phyloP scores from a whole-genome alignment of 2,329 filamentous ascomycete genomes.

The Fonsecaea pedrosoi region DNA sequence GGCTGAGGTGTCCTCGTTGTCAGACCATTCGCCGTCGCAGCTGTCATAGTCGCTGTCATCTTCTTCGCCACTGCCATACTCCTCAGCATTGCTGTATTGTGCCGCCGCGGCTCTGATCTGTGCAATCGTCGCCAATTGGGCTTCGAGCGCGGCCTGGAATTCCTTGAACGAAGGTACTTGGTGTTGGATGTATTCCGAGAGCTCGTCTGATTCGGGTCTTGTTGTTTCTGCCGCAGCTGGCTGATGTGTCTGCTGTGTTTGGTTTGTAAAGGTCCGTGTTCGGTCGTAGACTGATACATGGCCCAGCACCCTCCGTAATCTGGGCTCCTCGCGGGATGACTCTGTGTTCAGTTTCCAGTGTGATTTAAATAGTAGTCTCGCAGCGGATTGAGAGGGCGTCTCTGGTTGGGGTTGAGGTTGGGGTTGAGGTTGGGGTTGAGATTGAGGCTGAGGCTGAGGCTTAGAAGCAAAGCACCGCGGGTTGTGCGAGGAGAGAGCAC shows the following conservation, averaged over 20 bases:
- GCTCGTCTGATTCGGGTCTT: slow-evolving; percentile 12
- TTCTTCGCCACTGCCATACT: slow-evolving; percentile 16
- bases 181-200: slow-evolving; percentile 27
- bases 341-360: slow-evolving; percentile 34
- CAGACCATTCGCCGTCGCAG: slow-evolving; percentile 28
- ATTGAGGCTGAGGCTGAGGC: slow-evolving; percentile 11
- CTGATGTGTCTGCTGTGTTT: background rate
- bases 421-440: slow-evolving; percentile 12
- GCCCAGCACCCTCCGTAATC: slow-evolving; percentile 32
- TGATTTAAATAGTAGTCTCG: slow-evolving; percentile 30
- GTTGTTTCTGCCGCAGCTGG: background rate
- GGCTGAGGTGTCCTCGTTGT: slow-evolving; percentile 27
- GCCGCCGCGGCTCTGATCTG: slow-evolving; percentile 15
- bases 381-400: slow-evolving; percentile 14
- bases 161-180: slow-evolving; percentile 31
- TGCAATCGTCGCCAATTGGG: slow-evolving; percentile 30
- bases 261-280: slow-evolving; percentile 9
- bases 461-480: slow-evolving; percentile 24
- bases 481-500: slow-evolving; percentile 29
- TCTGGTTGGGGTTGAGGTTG: slow-evolving; percentile 4
- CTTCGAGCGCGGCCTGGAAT: slow-evolving; percentile 35
- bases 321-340: slow-evolving; percentile 29
- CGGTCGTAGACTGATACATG: slow-evolving; percentile 35
- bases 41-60: slow-evolving; percentile 22
- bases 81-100: slow-evolving; percentile 8